These are phyloP conservation scores for Ophiocordyceps camponoti-saundersi DNA, from an alignment of 2,329 filamentous ascomycete genomes.

Conservation along the genomic window DNA sequence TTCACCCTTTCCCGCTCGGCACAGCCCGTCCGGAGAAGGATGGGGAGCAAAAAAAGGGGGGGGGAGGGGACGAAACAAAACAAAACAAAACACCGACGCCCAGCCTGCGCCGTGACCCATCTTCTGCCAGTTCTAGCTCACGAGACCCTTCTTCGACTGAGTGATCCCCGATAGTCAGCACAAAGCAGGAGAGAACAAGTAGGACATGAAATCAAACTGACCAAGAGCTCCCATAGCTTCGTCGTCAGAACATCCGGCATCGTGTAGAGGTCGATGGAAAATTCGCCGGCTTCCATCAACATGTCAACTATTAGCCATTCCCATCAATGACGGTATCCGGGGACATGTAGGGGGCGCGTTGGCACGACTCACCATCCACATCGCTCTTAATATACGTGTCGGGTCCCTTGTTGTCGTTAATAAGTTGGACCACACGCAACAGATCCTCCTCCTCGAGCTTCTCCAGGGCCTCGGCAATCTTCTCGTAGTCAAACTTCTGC, in stretches of 20 bases:
- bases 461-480: slow-evolving; percentile 80
- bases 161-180: not conserved
- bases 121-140: not conserved
- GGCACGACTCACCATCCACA: slow-evolving; percentile 57
- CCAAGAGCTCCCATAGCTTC: slow-evolving; percentile 83
- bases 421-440: slow-evolving; percentile 89
- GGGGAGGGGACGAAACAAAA: too few relatives aligned
- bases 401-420: slow-evolving; percentile 88
- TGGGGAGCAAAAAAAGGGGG: too few relatives aligned
- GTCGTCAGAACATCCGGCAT: slow-evolving; percentile 78
- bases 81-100: too few relatives aligned
- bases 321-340: slow-evolving; percentile 8
- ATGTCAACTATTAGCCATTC: slow-evolving; percentile 16
- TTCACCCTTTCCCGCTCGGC: too few relatives aligned
- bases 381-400: slow-evolving; percentile 97
- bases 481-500: slow-evolving; percentile 72
- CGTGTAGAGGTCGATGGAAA: slow-evolving; percentile 97
- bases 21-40: too few relatives aligned
- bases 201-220: slow-evolving; percentile 13
- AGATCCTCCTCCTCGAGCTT: slow-evolving; percentile 87
- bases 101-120: not conserved
- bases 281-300: slow-evolving; percentile 59
- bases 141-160: slow-evolving; percentile 19
- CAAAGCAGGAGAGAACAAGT: not conserved
- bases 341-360: too few relatives aligned